Evolutionary conservation across 306 rosid genomes (phyloP), one percentile per base, ranked within the genome.

Genomic region (Albizia julibrissin): DNA sequence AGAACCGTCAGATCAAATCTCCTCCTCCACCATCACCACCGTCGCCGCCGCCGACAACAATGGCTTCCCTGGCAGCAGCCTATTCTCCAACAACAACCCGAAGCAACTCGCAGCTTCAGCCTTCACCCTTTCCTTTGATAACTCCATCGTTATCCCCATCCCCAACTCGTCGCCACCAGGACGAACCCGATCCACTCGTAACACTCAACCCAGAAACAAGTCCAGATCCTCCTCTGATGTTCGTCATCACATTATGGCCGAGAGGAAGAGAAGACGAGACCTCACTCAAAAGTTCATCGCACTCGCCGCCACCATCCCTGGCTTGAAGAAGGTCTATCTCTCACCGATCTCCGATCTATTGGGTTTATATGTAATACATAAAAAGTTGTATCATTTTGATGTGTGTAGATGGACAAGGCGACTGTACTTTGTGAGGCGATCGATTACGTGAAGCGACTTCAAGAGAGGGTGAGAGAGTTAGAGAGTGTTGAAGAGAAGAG

Each of bases 231-330:
- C 72, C 4, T 15, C 43, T 67, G 43, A 67, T 2, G 39, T 42
- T 14, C 1, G 34, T 15, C 24, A 39, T 68, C 73, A 68, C 73
- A 19, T 68, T 3, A 39, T 37, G 73, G 15, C 73, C 3, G 73
- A 68, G 73, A 68, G 73, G 26, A 68, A 21, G 21, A 68, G 29
- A 14, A 68, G 49, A 68, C 73, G 10, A 44, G 47, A 67, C 0
- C 44, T 18, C 14, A 10, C 46, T 0, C 68, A 82, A 75, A 82
- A 34, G 31, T 75, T 86, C 61, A 62, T 70, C 33, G 80, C 82
- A 70, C 89, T 86, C 46, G 76, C 82, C 27, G 80, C 82, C 22
- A 46, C 80, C 62, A 86, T 86, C 5, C 87, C 87, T 11, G 80
- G 82, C 42, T 79, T 71, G 14, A 65, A 86, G 65, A 77, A 64